Conservation (phyloP, 1,284 basidiomycete species). For the Austroboletus novae-zelandiae region DNA sequence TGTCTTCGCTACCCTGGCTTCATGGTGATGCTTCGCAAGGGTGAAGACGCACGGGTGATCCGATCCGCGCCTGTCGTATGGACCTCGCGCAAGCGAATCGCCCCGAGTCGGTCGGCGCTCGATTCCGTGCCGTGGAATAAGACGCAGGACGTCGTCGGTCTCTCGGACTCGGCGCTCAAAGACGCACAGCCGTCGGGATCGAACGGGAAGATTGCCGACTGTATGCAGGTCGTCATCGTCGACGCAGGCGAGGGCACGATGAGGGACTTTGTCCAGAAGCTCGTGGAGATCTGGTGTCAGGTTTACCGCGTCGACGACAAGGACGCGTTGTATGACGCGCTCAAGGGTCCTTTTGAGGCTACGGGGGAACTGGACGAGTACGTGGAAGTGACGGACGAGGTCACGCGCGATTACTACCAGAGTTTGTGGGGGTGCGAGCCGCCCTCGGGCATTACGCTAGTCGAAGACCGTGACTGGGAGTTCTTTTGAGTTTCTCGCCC, state of each 20-base stretch:
- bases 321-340: constrained; percentile 14
- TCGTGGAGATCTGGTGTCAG: constrained; percentile 28
- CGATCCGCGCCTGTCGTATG: constrained; percentile 24
- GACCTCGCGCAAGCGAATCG: constrained; percentile 27
- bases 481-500: too few species aligned
- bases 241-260: constrained; percentile 26
- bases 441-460: too few species aligned
- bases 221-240: constrained; percentile 30
- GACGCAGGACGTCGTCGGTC: constrained; percentile 8
- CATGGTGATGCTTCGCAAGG: constrained; percentile 33
- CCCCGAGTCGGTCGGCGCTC: constrained; percentile 25
- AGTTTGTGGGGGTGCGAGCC: too few species aligned
- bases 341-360: constrained; percentile 20
- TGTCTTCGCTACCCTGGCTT: constrained; percentile 32
- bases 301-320: constrained; percentile 23
- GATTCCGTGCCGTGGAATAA: constrained; percentile 23
- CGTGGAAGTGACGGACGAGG: constrained; percentile 5
- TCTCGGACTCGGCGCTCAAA: constrained; percentile 20
- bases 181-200: constrained; percentile 21
- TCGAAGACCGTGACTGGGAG: too few species aligned
- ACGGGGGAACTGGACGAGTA: constrained; percentile 26
- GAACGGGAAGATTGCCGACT: constrained; percentile 19
- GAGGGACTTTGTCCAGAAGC: constrained; percentile 25
- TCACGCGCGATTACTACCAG: constrained; percentile 2
- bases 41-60: constrained; percentile 26